A percentile compares a stretch with the other conserved stretches of the same genome.
Evolutionary conservation across 2,329 filamentous ascomycete genomes (phyloP).

Genomic region (Aspergillus sp.): DNA sequence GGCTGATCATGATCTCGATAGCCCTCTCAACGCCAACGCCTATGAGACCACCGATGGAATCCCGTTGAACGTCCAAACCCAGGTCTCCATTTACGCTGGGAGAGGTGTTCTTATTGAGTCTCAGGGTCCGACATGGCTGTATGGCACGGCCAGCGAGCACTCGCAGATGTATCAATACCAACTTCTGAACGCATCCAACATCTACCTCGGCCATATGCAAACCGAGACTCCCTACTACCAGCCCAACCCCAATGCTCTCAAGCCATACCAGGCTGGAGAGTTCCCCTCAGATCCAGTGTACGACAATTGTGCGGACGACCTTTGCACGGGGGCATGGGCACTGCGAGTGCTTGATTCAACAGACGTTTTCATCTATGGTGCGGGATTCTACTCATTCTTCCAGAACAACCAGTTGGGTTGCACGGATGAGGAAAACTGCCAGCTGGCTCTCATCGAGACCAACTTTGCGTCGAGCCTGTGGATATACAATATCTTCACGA

Average conservation of each 20-base stretch:
- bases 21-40: background rate
- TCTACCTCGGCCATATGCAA: slow-evolving; percentile 56
- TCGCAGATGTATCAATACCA: slow-evolving; percentile 67
- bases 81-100: slow-evolving; percentile 64
- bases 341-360: slow-evolving; percentile 28
- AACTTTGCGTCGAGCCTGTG: slow-evolving; percentile 3
- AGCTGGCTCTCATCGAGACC: slow-evolving; percentile 26
- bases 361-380: slow-evolving; percentile 51
- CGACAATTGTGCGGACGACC: slow-evolving; percentile 30
- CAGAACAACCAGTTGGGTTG: slow-evolving; percentile 56
- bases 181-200: slow-evolving; percentile 56
- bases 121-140: slow-evolving; percentile 55
- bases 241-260: slow-evolving; percentile 59
- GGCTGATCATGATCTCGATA: slow-evolving; percentile 29
- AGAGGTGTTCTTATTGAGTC: slow-evolving; percentile 52
- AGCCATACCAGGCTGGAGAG: slow-evolving; percentile 52
- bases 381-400: slow-evolving; percentile 65
- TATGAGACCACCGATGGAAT: background rate
- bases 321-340: slow-evolving; percentile 3
- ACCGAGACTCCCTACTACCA: slow-evolving; percentile 72
- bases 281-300: slow-evolving; percentile 54
- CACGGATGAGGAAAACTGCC: slow-evolving; percentile 50
- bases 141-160: slow-evolving; percentile 60
- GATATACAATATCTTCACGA: slow-evolving; percentile 18
- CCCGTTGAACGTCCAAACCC: too few species aligned